Evolutionary conservation across 257 asterid species (phyloP).

Genomic region (Rauvolfia tetraphylla): DNA sequence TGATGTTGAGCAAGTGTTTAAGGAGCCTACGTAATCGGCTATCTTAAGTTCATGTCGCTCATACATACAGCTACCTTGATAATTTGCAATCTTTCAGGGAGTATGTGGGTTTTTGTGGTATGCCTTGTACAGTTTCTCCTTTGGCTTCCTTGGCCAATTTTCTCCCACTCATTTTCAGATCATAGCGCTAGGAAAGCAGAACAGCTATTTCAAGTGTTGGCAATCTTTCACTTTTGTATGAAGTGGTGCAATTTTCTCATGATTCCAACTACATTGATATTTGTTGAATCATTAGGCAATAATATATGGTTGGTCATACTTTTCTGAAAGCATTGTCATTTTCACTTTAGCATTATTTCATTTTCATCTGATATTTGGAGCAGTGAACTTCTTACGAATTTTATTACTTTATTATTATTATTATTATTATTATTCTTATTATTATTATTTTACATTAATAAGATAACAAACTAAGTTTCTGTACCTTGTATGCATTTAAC

Average conservation of each 20-base stretch:
- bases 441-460: background rate
- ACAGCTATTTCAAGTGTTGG: background rate
- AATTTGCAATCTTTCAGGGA: background rate
- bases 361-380: background rate
- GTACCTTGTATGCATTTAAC: background rate
- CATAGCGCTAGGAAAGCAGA: background rate
- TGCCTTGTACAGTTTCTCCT: background rate
- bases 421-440: background rate
- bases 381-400: background rate
- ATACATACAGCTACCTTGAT: background rate
- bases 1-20: background rate
- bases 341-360: background rate
- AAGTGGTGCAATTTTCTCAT: background rate
- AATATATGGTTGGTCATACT: background rate
- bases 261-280: background rate
- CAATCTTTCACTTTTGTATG: background rate
- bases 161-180: background rate
- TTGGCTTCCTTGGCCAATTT: background rate
- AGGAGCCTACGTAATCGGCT: conserved; percentile 6
- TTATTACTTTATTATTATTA: background rate
- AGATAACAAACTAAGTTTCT: background rate
- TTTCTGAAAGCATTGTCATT: background rate
- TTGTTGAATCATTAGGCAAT: background rate
- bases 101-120: background rate
- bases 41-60: background rate